A percentile compares a stretch with the other conserved stretches of the same genome.
These are phyloP conservation scores for Suillus subaureus DNA, from an alignment of 768 basidiomycete species.

Conservation along the genomic window DNA sequence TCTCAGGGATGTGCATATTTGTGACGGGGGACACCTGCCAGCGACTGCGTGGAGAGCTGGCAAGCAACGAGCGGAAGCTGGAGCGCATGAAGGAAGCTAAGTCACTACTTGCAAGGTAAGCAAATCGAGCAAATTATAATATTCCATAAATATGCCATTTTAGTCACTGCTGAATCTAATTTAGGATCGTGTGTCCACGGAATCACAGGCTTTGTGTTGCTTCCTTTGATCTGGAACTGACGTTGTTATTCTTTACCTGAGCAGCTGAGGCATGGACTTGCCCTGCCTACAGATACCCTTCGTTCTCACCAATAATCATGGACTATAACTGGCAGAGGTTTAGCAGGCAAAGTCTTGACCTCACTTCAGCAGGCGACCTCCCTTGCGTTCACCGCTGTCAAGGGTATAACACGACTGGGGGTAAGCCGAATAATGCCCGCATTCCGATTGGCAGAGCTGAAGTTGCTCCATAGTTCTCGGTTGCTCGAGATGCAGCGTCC, in stretches of 20 bases:
- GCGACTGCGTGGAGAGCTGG: conserved; percentile 3
- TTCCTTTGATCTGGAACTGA: conserved; percentile 7
- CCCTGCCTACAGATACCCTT: conserved; percentile 14
- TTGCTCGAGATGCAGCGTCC: conserved; percentile 62
- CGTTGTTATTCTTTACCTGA: neutral
- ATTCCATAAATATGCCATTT: neutral
- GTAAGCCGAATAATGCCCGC: conserved; percentile 43
- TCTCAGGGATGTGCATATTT: conserved; percentile 14
- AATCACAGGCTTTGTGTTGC: conserved; percentile 6
- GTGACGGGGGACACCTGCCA: conserved; percentile 1
- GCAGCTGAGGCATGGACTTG: conserved; percentile 24
- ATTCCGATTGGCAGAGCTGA: conserved; percentile 8
- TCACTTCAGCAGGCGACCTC: conserved; percentile 64
- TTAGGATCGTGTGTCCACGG: neutral
- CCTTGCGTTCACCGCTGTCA: conserved; percentile 69
- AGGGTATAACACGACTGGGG: conserved; percentile 67
- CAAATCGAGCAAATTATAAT: conserved; percentile 5
- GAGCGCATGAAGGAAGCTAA: conserved; percentile 22
- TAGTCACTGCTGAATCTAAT: conserved; percentile 1
- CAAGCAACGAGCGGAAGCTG: conserved; percentile 21
- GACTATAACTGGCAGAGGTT: conserved; percentile 41
- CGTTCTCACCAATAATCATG: conserved; percentile 23
- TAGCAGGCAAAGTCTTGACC: conserved; percentile 61
- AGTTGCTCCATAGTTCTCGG: conserved; percentile 56
- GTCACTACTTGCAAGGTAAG: neutral